A percentile compares a stretch with the other conserved stretches of the same genome.
Conservation (phyloP, 495 filamentous ascomycete genomes). For the Parmelia sp. region DNA sequence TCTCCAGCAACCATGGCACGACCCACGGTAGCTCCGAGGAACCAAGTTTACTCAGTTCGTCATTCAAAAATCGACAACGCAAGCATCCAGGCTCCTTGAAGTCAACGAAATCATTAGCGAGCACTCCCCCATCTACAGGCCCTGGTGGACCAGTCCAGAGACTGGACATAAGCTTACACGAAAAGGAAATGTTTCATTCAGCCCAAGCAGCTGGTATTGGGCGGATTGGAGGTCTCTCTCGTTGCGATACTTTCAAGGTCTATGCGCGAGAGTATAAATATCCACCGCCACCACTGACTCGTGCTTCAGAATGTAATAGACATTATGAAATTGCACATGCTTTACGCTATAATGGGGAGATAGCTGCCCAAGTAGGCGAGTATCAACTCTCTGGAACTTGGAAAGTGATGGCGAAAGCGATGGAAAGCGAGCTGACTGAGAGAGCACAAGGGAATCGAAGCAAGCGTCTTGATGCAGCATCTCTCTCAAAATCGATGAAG, state of each 20-base stretch:
- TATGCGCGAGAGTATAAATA: conserved; percentile 19
- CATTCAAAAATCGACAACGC: conserved; percentile 30
- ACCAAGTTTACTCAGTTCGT: conserved; percentile 33
- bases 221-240: conserved; percentile 18
- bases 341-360: conserved; percentile 55
- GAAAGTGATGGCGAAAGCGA: conserved; percentile 58
- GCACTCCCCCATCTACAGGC: conserved; percentile 32
- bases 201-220: conserved; percentile 22
- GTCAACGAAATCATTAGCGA: conserved; percentile 33
- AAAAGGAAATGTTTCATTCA: conserved; percentile 8
- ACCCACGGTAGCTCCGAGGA: conserved; percentile 42
- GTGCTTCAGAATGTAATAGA: neutral
- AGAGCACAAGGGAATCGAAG: conserved; percentile 14
- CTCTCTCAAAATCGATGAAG: conserved; percentile 7
- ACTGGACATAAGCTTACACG: conserved; percentile 47
- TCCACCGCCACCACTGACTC: conserved; percentile 2
- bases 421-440: conserved; percentile 18
- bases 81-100: conserved; percentile 29
- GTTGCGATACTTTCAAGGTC: conserved; percentile 20
- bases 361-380: conserved; percentile 52
- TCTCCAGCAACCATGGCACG: conserved; percentile 33
- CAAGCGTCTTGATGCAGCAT: conserved; percentile 13
- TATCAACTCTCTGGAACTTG: conserved; percentile 68
- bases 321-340: conserved; percentile 23
- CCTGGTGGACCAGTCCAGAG: conserved; percentile 28